Percentiles rank a stretch among this genome's conserved stretches.
These are phyloP conservation scores for Ceratobasidium sp. DNA, from an alignment of 1,284 basidiomycete species.

Conservation along the genomic window DNA sequence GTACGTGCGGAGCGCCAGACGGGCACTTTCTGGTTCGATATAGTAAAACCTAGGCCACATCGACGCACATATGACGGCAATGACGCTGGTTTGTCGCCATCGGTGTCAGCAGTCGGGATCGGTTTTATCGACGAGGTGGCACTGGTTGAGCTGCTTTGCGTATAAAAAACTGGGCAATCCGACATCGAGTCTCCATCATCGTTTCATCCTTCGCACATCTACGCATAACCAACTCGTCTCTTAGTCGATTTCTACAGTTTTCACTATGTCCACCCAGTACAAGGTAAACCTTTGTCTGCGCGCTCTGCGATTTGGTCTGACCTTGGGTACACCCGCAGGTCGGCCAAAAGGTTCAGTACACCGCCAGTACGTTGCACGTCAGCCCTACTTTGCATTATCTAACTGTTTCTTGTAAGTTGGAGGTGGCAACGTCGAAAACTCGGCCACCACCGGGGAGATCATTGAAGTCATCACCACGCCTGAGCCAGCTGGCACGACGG, in stretches of 20 bases:
- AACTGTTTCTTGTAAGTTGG: conserved; percentile 15
- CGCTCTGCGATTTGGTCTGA: neutral
- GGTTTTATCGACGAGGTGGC: neutral
- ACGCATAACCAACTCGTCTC: neutral
- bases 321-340: neutral
- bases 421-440: conserved; percentile 60
- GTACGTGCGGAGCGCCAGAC: neutral
- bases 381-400: neutral
- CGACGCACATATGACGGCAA: conserved; percentile 11
- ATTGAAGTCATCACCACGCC: conserved; percentile 61
- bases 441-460: conserved; percentile 57
- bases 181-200: conserved; percentile 10
- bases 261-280: conserved; percentile 12
- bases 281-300: neutral
- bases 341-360: conserved; percentile 37
- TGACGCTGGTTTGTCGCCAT: conserved; percentile 19
- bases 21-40: conserved; percentile 1
- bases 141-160: neutral
- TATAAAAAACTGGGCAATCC: conserved; percentile 10
- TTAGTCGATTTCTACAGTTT: too few relatives aligned
- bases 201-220: neutral
- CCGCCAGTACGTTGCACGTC: conserved; percentile 17
- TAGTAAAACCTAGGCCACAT: conserved; percentile 4
- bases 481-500: conserved; percentile 53
- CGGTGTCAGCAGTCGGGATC: neutral